phyloP scores from a whole-genome alignment of 257 asterid genomes.

The Handroanthus guayacan region DNA sequence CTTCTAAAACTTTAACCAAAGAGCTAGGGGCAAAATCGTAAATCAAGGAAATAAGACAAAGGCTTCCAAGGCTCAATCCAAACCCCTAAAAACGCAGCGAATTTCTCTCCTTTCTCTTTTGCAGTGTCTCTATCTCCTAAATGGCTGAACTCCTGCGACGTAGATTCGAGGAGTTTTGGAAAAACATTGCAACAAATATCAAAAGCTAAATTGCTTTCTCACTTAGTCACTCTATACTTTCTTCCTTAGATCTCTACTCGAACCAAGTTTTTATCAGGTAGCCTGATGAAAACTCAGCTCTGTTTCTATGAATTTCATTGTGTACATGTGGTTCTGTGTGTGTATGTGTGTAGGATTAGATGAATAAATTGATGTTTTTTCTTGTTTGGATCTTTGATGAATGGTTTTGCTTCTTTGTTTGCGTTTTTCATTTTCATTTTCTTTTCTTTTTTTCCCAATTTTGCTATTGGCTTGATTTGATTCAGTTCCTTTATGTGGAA shows the following conservation, averaged over 20 bases:
- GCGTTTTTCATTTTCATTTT: too few species aligned
- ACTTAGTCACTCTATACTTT: not conserved
- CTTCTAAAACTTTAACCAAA: too few species aligned
- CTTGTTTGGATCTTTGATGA: slow-evolving; percentile 33
- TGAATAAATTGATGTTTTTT: not conserved
- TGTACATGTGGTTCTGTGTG: slow-evolving; percentile 7
- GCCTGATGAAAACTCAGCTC: not conserved
- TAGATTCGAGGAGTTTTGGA: slow-evolving; percentile 64
- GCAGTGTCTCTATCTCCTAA: slow-evolving; percentile 33
- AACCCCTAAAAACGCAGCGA: slow-evolving; percentile 43
- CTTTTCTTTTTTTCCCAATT: not conserved
- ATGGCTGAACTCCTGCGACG: slow-evolving; percentile 71
- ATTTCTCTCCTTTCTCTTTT: slow-evolving; percentile 11
- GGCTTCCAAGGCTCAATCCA: slow-evolving; percentile 36
- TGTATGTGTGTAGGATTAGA: slow-evolving; percentile 3
- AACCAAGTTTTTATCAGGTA: slow-evolving; percentile 39
- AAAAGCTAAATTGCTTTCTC: slow-evolving; percentile 19
- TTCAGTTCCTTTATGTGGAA: slow-evolving; percentile 5
- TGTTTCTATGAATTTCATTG: not conserved
- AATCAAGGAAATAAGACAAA: slow-evolving; percentile 29
- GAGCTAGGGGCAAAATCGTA: slow-evolving; percentile 39
- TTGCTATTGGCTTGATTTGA: not conserved
- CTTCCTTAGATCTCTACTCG: slow-evolving; percentile 38
- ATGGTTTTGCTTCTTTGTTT: too few species aligned
- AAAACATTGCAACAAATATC: slow-evolving; percentile 28